phyloP scores from a whole-genome alignment of 169 alveolate genomes.

The Eimeria maxima region DNA sequence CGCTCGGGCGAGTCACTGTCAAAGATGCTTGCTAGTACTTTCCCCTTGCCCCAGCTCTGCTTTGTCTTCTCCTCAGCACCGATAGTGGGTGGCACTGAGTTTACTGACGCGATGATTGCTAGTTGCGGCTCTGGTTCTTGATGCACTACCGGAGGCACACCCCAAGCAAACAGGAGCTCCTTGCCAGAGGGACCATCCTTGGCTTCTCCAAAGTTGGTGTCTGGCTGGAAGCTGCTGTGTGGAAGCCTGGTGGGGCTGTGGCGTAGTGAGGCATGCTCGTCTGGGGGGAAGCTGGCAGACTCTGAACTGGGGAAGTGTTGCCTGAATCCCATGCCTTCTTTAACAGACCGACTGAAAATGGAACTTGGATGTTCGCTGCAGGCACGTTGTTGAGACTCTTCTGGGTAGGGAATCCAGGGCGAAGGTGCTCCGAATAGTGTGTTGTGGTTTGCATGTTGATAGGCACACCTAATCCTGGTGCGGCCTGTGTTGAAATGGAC shows the following conservation, averaged over 20 bases:
- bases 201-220: background rate
- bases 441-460: constrained; percentile 17
- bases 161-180: constrained; percentile 67
- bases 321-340: constrained; percentile 1
- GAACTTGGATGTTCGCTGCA: constrained; percentile 25
- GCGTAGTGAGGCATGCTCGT: constrained; percentile 20
- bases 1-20: background rate
- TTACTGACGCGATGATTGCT: background rate
- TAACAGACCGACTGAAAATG: background rate
- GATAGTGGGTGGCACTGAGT: background rate
- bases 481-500: constrained; percentile 24
- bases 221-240: background rate
- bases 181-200: constrained; percentile 30
- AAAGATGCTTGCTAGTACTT: background rate
- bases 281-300: background rate
- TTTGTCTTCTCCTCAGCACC: background rate
- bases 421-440: background rate
- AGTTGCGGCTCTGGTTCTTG: background rate
- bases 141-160: constrained; percentile 65
- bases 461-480: background rate
- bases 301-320: background rate
- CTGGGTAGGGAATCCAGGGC: background rate
- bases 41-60: background rate
- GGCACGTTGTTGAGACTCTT: background rate
- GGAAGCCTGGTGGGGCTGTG: constrained; percentile 1